phyloP scores from a whole-genome alignment of 306 rosid species.

The Pterocarpus santalinus region DNA sequence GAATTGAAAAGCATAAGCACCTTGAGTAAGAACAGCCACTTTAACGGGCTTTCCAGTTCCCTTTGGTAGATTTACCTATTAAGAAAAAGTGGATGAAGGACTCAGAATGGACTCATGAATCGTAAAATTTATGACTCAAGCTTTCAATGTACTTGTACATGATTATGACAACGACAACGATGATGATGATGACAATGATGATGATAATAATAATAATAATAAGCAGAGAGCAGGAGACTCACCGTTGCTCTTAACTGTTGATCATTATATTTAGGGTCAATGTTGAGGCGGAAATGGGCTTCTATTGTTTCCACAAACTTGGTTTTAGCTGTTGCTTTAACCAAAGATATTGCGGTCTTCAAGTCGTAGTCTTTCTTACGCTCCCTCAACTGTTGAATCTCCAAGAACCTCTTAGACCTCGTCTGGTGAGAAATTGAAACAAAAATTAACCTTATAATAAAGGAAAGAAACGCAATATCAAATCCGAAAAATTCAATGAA shows the following conservation, averaged over 20 bases:
- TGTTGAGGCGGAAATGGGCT: constrained; percentile 99
- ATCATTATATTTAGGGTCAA: constrained; percentile 97
- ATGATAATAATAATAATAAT: neutral
- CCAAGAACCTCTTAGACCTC: constrained; percentile 96
- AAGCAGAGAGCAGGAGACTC: constrained; percentile 55
- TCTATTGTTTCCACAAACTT: constrained; percentile 92
- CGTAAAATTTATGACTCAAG: constrained; percentile 15
- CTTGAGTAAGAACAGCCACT: constrained; percentile 99
- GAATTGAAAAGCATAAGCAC: constrained; percentile 52
- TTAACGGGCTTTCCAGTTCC: constrained; percentile 94
- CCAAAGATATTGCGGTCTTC: constrained; percentile 76
- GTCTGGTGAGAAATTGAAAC: constrained; percentile 57
- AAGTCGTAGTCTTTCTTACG: constrained; percentile 82
- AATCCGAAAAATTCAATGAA: constrained; percentile 11
- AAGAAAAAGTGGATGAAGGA: constrained; percentile 35
- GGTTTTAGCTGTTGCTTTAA: constrained; percentile 72
- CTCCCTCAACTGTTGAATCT: constrained; percentile 91
- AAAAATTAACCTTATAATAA: constrained; percentile 32
- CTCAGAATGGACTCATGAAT: constrained; percentile 9
- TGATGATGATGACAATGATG: too few relatives aligned
- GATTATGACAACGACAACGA: too few relatives aligned
- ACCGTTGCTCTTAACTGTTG: constrained; percentile 98
- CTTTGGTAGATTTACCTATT: constrained; percentile 92
- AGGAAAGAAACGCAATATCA: neutral
- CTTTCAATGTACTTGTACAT: constrained; percentile 28